Conservation (phyloP, 805 yeast species). For the Candida loeiensis region DNA sequence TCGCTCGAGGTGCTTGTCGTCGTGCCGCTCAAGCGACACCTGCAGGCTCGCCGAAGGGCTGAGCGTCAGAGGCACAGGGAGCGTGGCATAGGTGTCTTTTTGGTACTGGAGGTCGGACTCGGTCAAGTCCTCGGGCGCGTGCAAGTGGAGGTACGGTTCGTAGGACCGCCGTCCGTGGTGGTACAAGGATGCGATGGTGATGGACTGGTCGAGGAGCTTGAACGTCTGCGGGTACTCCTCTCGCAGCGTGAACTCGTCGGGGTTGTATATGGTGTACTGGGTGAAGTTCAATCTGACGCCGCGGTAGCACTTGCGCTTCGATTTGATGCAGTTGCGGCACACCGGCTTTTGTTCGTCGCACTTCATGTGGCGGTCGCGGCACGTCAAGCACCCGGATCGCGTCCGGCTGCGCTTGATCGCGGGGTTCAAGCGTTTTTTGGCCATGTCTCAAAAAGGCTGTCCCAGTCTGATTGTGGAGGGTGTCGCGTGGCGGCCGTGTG, state of each 20-base stretch:
- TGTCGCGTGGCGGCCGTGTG: too few species aligned
- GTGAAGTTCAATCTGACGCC: slow-evolving; percentile 46
- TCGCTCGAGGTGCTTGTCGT: not conserved
- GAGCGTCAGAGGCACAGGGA: slow-evolving; percentile 2
- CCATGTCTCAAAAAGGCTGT: slow-evolving; percentile 16
- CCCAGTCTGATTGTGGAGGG: not conserved
- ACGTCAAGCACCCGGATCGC: slow-evolving; percentile 55
- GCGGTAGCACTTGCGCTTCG: slow-evolving; percentile 45
- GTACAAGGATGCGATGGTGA: slow-evolving; percentile 40
- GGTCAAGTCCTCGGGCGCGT: slow-evolving; percentile 26
- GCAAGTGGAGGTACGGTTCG: slow-evolving; percentile 30
- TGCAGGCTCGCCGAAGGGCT: not conserved
- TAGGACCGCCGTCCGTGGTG: slow-evolving; percentile 31
- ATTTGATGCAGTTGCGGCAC: slow-evolving; percentile 53
- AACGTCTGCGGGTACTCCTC: slow-evolving; percentile 5
- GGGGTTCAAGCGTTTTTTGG: slow-evolving; percentile 22
- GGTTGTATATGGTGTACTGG: slow-evolving; percentile 38
- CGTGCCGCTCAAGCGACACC: slow-evolving; percentile 1
- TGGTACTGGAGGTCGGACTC: slow-evolving; percentile 32
- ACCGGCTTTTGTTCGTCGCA: slow-evolving; percentile 64
- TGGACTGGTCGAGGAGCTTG: slow-evolving; percentile 40
- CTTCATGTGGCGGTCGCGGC: slow-evolving; percentile 64
- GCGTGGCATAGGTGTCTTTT: slow-evolving; percentile 17
- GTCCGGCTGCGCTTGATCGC: slow-evolving; percentile 35
- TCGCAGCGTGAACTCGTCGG: slow-evolving; percentile 15